Evolutionary conservation across 768 basidiomycete species (phyloP).

Genomic region (Rhizopogon vulgaris): DNA sequence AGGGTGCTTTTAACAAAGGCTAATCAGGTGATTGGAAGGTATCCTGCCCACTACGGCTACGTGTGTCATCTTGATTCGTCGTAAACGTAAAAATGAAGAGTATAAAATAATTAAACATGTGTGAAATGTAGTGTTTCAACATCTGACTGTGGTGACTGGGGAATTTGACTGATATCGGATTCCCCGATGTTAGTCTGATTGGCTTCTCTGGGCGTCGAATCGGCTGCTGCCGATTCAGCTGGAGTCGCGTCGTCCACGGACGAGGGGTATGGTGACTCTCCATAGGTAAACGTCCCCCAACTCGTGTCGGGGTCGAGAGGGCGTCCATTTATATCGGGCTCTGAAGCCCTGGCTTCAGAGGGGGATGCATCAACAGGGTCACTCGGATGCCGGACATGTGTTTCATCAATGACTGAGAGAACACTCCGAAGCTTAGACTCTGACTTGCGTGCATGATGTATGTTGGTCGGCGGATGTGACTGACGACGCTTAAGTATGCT

Average conservation of each 20-base stretch:
- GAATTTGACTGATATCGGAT: conserved; percentile 9
- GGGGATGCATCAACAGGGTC: conserved; percentile 11
- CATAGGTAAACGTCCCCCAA: conserved; percentile 38
- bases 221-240: conserved; percentile 30
- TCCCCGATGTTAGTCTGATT: conserved; percentile 18
- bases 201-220: not conserved
- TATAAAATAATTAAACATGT: conserved; percentile 8
- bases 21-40: not conserved
- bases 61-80: not conserved
- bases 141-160: conserved; percentile 11
- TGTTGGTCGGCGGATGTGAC: conserved; percentile 39
- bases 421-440: conserved; percentile 66
- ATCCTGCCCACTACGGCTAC: not conserved
- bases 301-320: conserved; percentile 24
- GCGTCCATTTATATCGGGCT: conserved; percentile 24
- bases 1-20: not conserved
- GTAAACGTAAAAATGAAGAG: conserved; percentile 3
- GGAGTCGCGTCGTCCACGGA: conserved; percentile 40
- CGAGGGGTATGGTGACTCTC: conserved; percentile 29
- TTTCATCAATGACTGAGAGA: conserved; percentile 69
- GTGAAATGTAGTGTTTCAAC: conserved; percentile 19
- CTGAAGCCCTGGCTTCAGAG: conserved; percentile 15
- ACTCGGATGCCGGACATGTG: conserved; percentile 30
- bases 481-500: conserved; percentile 38
- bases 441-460: conserved; percentile 43